Percentiles rank a stretch among this genome's conserved stretches.
Evolutionary conservation across 352 stramenopile species (phyloP).

Genomic region (Pythium rhizo-oryzae): DNA sequence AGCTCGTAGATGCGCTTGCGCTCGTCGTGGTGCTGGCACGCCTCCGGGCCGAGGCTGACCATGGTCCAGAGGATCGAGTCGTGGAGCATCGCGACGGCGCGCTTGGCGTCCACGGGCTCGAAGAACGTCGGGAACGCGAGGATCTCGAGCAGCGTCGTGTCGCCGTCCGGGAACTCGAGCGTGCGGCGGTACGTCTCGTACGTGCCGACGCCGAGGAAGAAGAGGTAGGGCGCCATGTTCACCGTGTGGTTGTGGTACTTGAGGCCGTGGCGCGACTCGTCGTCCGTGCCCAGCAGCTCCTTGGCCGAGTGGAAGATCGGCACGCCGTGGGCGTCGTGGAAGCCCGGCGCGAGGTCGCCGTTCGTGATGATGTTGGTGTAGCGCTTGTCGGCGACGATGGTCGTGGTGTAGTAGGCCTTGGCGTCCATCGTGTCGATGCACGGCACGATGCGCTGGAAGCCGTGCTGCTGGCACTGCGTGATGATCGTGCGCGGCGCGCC

Average conservation of each 20-base stretch:
- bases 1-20: conserved; percentile 73
- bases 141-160: conserved; percentile 74
- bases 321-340: conserved; percentile 56
- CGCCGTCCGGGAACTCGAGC: conserved; percentile 75
- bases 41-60: conserved; percentile 70
- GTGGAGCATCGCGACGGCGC: conserved; percentile 74
- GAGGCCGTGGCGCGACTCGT: conserved; percentile 60
- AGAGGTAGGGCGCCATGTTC: conserved; percentile 86
- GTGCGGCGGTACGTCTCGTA: conserved; percentile 78
- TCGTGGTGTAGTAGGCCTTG: conserved; percentile 84
- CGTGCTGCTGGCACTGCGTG: conserved; percentile 82
- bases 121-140: conserved; percentile 72
- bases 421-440: conserved; percentile 84
- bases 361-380: conserved; percentile 88
- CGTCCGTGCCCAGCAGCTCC: conserved; percentile 55
- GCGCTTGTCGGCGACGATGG: conserved; percentile 64
- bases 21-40: conserved; percentile 69
- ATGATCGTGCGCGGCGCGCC: conserved; percentile 77
- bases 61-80: conserved; percentile 77
- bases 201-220: conserved; percentile 76
- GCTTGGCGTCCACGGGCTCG: conserved; percentile 65
- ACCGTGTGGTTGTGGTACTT: conserved; percentile 86
- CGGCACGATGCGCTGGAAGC: conserved; percentile 77
- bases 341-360: conserved; percentile 69
- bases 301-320: conserved; percentile 59